Conservation (phyloP, 108 stramenopile genomes). For the Aurantiochytrium sp. region DNA sequence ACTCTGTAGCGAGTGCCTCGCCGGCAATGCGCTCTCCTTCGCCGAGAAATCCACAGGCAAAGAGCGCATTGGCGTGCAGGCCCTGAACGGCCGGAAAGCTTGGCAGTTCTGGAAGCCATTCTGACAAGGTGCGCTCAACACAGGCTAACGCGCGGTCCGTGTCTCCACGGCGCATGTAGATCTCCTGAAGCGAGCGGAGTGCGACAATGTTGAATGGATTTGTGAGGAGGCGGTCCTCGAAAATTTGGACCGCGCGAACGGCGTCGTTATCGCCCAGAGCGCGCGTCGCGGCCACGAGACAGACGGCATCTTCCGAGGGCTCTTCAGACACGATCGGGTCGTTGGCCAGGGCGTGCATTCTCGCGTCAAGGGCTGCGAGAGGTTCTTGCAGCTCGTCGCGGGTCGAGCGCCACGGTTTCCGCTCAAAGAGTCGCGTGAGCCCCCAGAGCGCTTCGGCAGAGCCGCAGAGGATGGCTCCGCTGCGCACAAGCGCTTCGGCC, state of each 20-base stretch:
- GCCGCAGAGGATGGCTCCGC: background rate
- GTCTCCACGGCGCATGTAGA: background rate
- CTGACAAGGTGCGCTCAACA: background rate
- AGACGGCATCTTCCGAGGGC: background rate
- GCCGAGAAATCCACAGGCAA: background rate
- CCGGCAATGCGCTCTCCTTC: background rate
- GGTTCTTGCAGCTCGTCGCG: background rate
- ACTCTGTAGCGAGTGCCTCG: background rate
- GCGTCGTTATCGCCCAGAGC: background rate
- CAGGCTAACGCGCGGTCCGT: background rate
- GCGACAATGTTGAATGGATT: background rate
- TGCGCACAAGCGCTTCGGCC: background rate
- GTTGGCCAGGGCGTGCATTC: background rate
- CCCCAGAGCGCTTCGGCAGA: background rate
- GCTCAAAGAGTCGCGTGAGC: background rate
- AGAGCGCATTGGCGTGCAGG: background rate
- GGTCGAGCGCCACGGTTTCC: background rate
- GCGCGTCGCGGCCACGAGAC: background rate
- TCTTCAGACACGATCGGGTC: background rate
- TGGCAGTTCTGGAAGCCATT: background rate
- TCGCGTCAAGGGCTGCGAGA: background rate
- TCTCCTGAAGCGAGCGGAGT: background rate
- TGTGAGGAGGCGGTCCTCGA: background rate
- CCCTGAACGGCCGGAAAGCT: background rate
- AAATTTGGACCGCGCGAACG: background rate